Conservation (phyloP, 1,284 basidiomycete species). For the Microbotryum scabiosae region DNA sequence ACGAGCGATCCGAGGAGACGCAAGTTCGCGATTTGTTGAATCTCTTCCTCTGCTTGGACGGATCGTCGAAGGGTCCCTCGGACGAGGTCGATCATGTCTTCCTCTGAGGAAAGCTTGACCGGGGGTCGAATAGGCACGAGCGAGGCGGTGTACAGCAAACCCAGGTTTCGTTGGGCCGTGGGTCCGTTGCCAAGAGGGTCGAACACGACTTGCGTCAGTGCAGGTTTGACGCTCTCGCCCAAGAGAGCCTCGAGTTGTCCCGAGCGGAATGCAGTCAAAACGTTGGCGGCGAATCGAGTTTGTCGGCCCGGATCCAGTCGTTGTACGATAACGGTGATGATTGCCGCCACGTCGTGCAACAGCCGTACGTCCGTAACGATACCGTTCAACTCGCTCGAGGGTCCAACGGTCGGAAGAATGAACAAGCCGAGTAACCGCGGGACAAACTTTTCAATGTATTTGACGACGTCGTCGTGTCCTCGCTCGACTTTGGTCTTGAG, state of each 20-base stretch:
- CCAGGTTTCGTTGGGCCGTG: constrained; percentile 6
- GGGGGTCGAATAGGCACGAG: constrained; percentile 35
- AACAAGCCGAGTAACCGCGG: constrained; percentile 63
- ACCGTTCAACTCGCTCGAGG: constrained; percentile 12
- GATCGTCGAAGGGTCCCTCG: constrained; percentile 42
- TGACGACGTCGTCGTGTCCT: constrained; percentile 60
- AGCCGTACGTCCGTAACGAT: constrained; percentile 55
- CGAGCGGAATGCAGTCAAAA: constrained; percentile 55
- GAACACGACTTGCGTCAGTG: constrained; percentile 36
- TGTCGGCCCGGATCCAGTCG: constrained; percentile 50
- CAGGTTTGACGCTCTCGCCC: background rate
- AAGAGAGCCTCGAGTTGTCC: constrained; percentile 48
- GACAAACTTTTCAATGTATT: constrained; percentile 66
- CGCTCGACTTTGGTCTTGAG: constrained; percentile 57
- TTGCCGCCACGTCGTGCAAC: constrained; percentile 54
- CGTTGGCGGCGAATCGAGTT: constrained; percentile 48
- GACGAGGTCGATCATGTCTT: constrained; percentile 47
- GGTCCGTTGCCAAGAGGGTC: constrained; percentile 35
- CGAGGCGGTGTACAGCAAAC: constrained; percentile 12
- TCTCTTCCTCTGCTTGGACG: constrained; percentile 47
- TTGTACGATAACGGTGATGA: constrained; percentile 61
- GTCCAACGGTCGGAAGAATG: constrained; percentile 44
- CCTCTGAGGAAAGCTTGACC: constrained; percentile 47
- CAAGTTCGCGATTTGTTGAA: constrained; percentile 54
- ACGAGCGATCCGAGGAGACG: constrained; percentile 59